These are phyloP conservation scores for Imleria badia DNA, from an alignment of 768 basidiomycete genomes.

Conservation along the genomic window DNA sequence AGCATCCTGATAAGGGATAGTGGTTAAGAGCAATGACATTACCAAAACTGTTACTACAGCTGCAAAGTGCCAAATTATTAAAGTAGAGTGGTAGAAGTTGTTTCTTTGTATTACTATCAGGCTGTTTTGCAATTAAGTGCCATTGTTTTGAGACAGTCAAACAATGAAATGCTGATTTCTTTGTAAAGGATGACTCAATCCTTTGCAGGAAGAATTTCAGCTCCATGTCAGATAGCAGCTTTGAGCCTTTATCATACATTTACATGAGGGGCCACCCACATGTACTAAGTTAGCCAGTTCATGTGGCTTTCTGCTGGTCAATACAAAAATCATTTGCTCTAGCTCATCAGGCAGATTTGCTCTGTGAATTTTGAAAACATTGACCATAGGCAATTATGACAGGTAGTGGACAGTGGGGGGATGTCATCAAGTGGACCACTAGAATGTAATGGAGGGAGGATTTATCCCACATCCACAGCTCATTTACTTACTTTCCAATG, in stretches of 20 bases:
- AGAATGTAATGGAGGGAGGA: neutral
- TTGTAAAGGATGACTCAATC: neutral
- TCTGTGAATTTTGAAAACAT: neutral
- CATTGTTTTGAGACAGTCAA: no score
- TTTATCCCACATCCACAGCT: no score
- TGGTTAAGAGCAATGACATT: no score
- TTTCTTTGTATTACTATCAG: no score
- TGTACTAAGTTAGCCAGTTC: neutral
- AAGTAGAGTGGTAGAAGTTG: no score
- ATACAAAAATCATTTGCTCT: neutral
- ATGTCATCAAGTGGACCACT: neutral
- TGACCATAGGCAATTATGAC: neutral
- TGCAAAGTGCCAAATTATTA: no score
- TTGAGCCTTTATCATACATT: neutral
- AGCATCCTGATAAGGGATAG: no score
- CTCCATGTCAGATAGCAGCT: neutral
- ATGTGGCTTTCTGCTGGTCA: neutral
- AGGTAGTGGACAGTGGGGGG: neutral
- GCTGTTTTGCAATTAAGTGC: no score
- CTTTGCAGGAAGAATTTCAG: neutral
- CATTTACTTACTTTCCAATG: no score
- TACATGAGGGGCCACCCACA: neutral
- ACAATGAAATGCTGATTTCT: neutral
- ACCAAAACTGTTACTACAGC: no score
- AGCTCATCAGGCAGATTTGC: neutral